Base-by-base conservation (phyloP, 306 rosid species). In the Pyrus communis region DNA sequence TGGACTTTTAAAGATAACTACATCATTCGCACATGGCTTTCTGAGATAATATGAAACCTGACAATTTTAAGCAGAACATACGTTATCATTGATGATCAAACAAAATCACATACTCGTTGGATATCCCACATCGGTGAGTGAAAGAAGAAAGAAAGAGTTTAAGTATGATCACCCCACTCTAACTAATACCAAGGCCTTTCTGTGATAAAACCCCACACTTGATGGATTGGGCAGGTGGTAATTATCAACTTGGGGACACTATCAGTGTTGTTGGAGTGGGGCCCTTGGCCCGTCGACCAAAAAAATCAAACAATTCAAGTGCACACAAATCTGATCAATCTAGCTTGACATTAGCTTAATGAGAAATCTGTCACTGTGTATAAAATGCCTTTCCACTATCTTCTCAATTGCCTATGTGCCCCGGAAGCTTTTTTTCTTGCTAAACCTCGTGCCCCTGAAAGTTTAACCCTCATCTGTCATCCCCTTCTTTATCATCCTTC, bases 41-140 rank as follows among this genome's bases (percentile, higher is more conserved):
- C 99, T 89, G 82, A 95, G 91, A 75, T 95, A 89, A 88, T 92
- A 95, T 4, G 99, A 79, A 40, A 95, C 98, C 98, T 95, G 89
- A 81, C 73, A 87, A 81, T 51, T 78, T 62, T 25, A 81, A 80
- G 33, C 70, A 46, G 43, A 55, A 73, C 60, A 51, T 22, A 57
- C 5, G 7, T 40, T 23, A 54, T 76, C 43, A 51, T 38, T 9
- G 2, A n/a, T 3, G 0, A 11, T n/a, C 28, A 57, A 57, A 57
- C 54, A 70, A 75, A 64, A 22, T 78, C 59, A 66, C 49, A 73
- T 21, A 46, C 10, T 2, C 0, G 42, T 38, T 38, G 42, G 42
- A 38, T 38, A 38, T 7, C 42, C 42, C 42, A 7, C 42, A 38
- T 38, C 9, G 42, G 42, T 1, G 42, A 38, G 42, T 38, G 42